Conservation (phyloP, 768 basidiomycete species). For the Lentinula lateritia region DNA sequence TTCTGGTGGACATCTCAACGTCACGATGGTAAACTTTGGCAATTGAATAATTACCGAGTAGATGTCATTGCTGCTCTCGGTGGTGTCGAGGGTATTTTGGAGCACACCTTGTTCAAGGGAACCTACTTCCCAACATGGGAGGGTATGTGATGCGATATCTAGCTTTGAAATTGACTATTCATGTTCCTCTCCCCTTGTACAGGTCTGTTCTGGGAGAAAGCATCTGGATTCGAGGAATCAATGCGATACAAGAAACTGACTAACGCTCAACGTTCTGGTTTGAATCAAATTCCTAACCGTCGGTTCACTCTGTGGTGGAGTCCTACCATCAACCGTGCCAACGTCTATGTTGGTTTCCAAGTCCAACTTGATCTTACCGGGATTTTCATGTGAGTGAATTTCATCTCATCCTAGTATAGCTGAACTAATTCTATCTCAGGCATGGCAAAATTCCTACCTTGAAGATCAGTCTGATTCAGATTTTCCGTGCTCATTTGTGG, state of each 20-base stretch:
- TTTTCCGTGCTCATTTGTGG: conserved; percentile 99
- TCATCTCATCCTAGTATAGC: not conserved
- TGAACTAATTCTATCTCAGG: conserved; percentile 31
- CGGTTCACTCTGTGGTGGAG: conserved; percentile 99
- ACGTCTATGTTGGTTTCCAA: conserved; percentile 99
- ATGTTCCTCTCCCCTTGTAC: conserved; percentile 4
- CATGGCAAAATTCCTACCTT: conserved; percentile 98
- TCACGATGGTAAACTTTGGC: conserved; percentile 95
- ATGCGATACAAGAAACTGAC: conserved; percentile 97
- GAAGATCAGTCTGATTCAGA: conserved; percentile 98
- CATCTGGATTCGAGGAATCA: conserved; percentile 93
- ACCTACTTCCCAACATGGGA: conserved; percentile 99
- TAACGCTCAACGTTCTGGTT: conserved; percentile 97
- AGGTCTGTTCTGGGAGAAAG: conserved; percentile 98
- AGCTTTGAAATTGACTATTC: not conserved
- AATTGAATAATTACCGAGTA: conserved; percentile 96
- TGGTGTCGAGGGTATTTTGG: conserved; percentile 93
- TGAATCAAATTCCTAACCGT: conserved; percentile 97
- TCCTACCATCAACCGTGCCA: conserved; percentile 98
- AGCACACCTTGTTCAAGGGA: conserved; percentile 96
- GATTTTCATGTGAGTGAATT: conserved; percentile 71
- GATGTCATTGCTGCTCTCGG: conserved; percentile 98
- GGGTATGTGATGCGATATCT: conserved; percentile 35
- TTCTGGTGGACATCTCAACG: conserved; percentile 99
- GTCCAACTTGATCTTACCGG: conserved; percentile 97